Conservation (phyloP, 2,329 filamentous ascomycete species). For the Arachnopeziza araneosa region DNA sequence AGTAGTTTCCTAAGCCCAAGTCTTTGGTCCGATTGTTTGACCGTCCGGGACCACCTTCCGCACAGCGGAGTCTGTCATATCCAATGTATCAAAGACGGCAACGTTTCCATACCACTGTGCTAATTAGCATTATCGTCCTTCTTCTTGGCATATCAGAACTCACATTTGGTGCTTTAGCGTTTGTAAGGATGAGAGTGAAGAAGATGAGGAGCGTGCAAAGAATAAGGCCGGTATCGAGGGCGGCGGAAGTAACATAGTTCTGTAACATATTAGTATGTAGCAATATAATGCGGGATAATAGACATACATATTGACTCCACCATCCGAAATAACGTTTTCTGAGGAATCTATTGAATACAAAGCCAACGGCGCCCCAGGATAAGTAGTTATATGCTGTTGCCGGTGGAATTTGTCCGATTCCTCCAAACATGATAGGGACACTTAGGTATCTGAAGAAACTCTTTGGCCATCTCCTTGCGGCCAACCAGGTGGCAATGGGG, state of each 20-base stretch:
- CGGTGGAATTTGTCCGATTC: constrained; percentile 57
- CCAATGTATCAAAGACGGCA: not conserved
- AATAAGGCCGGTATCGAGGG: constrained; percentile 62
- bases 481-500: constrained; percentile 55
- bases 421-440: constrained; percentile 64
- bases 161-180: constrained; percentile 47
- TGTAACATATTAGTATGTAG: not conserved
- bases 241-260: constrained; percentile 69
- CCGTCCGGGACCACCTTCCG: not conserved
- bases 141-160: not conserved
- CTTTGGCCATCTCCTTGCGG: constrained; percentile 52
- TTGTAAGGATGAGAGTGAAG: constrained; percentile 57
- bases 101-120: constrained; percentile 1
- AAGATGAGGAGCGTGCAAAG: constrained; percentile 66
- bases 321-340: constrained; percentile 61
- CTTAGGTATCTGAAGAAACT: constrained; percentile 60
- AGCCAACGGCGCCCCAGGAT: constrained; percentile 43
- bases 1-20: not conserved
- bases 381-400: constrained; percentile 63
- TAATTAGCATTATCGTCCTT: not conserved
- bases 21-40: not conserved
- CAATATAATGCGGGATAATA: constrained; percentile 36
- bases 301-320: constrained; percentile 60
- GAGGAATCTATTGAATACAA: constrained; percentile 64
- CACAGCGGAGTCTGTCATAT: constrained; percentile 2